phyloP scores from a whole-genome alignment of 1,284 basidiomycete species.

The Pisolithus thermaeus region DNA sequence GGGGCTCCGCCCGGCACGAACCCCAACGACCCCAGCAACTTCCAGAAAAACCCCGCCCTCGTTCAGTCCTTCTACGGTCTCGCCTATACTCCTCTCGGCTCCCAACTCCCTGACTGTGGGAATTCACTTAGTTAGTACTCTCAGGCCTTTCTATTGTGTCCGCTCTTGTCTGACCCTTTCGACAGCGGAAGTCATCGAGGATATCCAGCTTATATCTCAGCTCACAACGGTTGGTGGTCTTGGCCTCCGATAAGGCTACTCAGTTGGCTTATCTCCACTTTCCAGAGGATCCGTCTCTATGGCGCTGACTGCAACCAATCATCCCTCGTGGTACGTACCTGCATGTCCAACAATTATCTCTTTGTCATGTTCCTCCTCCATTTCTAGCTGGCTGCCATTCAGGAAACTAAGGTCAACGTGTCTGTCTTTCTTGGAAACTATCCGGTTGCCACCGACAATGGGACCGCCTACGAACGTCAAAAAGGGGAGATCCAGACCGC shows the following conservation, averaged over 20 bases:
- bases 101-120: constrained; percentile 46
- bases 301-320: constrained; percentile 56
- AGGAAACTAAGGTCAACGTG: constrained; percentile 86
- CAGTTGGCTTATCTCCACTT: not conserved
- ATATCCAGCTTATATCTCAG: constrained; percentile 58
- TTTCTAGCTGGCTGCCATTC: constrained; percentile 68
- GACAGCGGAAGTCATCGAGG: constrained; percentile 40
- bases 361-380: constrained; percentile 8
- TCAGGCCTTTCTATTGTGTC: not conserved
- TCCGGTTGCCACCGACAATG: constrained; percentile 54
- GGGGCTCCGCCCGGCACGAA: constrained; percentile 35
- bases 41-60: constrained; percentile 55
- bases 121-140: constrained; percentile 37
- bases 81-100: constrained; percentile 67
- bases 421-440: constrained; percentile 84
- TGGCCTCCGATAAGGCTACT: not conserved
- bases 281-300: constrained; percentile 48
- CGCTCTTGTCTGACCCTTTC: not conserved
- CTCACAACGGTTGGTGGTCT: constrained; percentile 35
- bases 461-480: constrained; percentile 69
- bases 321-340: constrained; percentile 41
- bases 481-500: constrained; percentile 60
- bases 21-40: constrained; percentile 57
- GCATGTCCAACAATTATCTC: not conserved
- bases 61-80: constrained; percentile 65